These are phyloP conservation scores for Candida coquimbonensis DNA, from an alignment of 805 yeast genomes.

Conservation along the genomic window DNA sequence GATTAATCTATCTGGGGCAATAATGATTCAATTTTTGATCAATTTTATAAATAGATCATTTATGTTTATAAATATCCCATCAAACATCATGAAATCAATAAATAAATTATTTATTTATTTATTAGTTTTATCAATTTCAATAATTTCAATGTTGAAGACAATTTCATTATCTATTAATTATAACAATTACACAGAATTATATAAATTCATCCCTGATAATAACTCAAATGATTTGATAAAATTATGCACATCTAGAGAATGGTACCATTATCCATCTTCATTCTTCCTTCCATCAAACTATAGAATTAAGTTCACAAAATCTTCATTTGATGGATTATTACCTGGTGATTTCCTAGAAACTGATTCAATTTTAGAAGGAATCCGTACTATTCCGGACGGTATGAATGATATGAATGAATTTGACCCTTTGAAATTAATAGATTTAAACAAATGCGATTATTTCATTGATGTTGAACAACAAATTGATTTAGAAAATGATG, in stretches of 20 bases:
- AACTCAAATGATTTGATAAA: background rate
- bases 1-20: slow-evolving; percentile 55
- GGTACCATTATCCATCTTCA: slow-evolving; percentile 90
- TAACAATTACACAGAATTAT: slow-evolving; percentile 31
- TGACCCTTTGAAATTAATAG: slow-evolving; percentile 49
- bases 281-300: slow-evolving; percentile 64
- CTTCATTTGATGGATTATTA: slow-evolving; percentile 79
- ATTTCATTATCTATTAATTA: slow-evolving; percentile 59
- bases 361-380: slow-evolving; percentile 22
- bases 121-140: slow-evolving; percentile 10
- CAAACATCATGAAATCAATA: background rate
- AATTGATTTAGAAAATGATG: slow-evolving; percentile 38
- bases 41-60: slow-evolving; percentile 1
- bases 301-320: slow-evolving; percentile 59
- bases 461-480: slow-evolving; percentile 56
- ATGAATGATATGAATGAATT: slow-evolving; percentile 74
- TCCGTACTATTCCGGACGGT: slow-evolving; percentile 47
- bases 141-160: slow-evolving; percentile 44
- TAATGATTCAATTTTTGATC: slow-evolving; percentile 28
- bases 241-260: slow-evolving; percentile 86
- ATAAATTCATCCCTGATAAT: slow-evolving; percentile 33
- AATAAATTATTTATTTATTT: background rate
- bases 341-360: slow-evolving; percentile 78
- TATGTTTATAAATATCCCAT: background rate
- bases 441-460: slow-evolving; percentile 53